Evolutionary conservation across 495 filamentous ascomycete genomes (phyloP), one percentile per base, ranked within the genome.

Genomic region (Aspergillus panamensis): DNA sequence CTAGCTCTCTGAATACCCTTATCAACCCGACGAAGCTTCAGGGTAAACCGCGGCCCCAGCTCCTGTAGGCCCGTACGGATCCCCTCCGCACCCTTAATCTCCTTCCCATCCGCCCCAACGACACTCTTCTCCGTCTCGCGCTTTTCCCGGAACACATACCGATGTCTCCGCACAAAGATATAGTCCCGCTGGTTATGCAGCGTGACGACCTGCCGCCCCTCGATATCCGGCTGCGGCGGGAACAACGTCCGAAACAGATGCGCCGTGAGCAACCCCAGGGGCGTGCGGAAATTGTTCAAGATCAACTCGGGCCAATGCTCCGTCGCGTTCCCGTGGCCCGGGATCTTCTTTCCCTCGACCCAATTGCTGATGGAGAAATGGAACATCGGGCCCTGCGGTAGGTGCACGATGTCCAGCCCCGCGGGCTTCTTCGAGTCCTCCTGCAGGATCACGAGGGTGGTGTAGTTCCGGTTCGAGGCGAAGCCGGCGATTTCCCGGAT

Each of bases 131-230:
- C 94, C 0, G 85, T 91, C 49, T 81, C 76, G 10, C 85, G 77
- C 71, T 90, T 91, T 55, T 97, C 92, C 0, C 94, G 82, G 75
- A 98, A 96, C 3, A 96, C 81, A 65, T 98, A 98, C 30, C 94
- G 79, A 68, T 97, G 91, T 29, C 93, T 77, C 8, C 94, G 81
- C 47, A 97, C 78, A 65, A 98, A 98, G 61, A 96, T 90, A 72
- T 96, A 98, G 72, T 98, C 93, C 57, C 94, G 87, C 73, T 97
- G 93, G 63, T 96, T 96, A 69, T 97, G 93, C 45, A 96, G 66
- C 6, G 92, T 96, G 31, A 96, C 87, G 0, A 96, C 91, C 61
- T 96, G 91, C 16, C 94, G 75, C 6, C 93, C 93, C 25, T 82
- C 75, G 3, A 96, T 73, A 56, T 98, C 90, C 4, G 94, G 92